Evolutionary conservation across 805 yeast genomes (phyloP), one percentile per base, ranked within the genome.

Genomic region (Jamesozyma piceae): DNA sequence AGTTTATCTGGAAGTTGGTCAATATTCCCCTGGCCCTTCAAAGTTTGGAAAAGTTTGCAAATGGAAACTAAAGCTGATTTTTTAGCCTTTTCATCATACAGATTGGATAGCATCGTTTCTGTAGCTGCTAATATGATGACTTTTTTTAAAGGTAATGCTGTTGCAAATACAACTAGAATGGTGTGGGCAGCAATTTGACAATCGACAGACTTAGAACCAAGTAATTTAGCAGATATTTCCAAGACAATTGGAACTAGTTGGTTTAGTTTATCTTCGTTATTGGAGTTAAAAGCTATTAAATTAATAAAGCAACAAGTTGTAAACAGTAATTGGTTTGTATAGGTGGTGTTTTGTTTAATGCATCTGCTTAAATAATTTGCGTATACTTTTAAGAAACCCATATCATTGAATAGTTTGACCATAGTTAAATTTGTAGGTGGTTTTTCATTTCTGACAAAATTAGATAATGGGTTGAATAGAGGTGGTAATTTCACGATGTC

Each of bases 121-220:
- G 75, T 68, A 1, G 84, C 75, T 5, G 88, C 87, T 39, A 72
- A 63, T 15, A 77, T 63, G 14, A 83, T 74, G 13, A 71, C 67
- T 27, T 57, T 58, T 29, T 53, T 71, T 33, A 92, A 69, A 5
- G 86, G 82, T 38, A 80, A 72, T 37, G 90, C 81, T 3, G 90
- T 71, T 5, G 82, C 74, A 40, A 89, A 66, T 2, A 90, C 95
- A 0, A 90, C 75, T 20, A 90, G 58, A 13, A 88, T 69, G 38
- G 95, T 83, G 60, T 85, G 90, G 2, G 90, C 87, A 17, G 95
- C 81, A 45, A 86, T 72, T 59, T 84, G 92, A 39, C 80, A 72
- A 53, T 86, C 94, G 31, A 66, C 62, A 8, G 68, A 63, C 11
- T 63, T 45, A 5, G 77, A 66, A 2, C 65, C 63, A 46, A 82